A percentile compares a stretch with the other conserved stretches of the same genome.
phyloP scores from a whole-genome alignment of 495 filamentous ascomycete species.

The Penicillium lividum region DNA sequence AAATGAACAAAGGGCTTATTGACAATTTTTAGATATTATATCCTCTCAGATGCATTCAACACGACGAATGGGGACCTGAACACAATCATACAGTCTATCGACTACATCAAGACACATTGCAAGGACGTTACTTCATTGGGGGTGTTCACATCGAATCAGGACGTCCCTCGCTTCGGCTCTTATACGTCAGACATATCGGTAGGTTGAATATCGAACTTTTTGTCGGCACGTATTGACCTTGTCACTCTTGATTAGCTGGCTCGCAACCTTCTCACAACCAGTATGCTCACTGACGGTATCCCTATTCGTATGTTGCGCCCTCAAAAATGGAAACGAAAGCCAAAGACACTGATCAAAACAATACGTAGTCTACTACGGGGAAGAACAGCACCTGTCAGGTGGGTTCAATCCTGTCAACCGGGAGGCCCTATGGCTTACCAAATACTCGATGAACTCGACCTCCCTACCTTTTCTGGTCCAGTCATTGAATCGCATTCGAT shows the following conservation, averaged over 20 bases:
- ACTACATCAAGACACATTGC: constrained; percentile 45
- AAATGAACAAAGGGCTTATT: constrained; percentile 37
- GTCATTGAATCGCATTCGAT: constrained; percentile 18
- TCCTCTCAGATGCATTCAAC: constrained; percentile 55
- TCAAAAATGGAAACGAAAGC: neutral
- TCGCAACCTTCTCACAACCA: constrained; percentile 66
- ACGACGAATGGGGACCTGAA: constrained; percentile 47
- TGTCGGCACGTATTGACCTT: constrained; percentile 14
- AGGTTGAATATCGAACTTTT: constrained; percentile 13
- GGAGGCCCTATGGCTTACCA: constrained; percentile 67
- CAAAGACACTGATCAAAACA: constrained; percentile 9
- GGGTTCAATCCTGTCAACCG: constrained; percentile 61
- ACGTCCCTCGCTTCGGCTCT: constrained; percentile 59
- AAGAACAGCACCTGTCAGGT: constrained; percentile 67
- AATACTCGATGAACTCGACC: constrained; percentile 56
- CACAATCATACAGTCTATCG: constrained; percentile 49
- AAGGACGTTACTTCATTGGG: constrained; percentile 59
- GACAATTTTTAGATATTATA: constrained; percentile 65
- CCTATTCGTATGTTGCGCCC: constrained; percentile 39
- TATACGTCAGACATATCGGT: constrained; percentile 37
- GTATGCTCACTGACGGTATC: constrained; percentile 62
- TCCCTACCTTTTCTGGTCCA: constrained; percentile 31
- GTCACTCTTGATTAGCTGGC: constrained; percentile 39
- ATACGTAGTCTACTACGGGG: constrained; percentile 53
- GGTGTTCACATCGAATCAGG: constrained; percentile 73